Percentiles rank a stretch among this genome's conserved stretches.
Evolutionary conservation across 176 grass and related monocot species (phyloP).

Genomic region (Areca catechu): DNA sequence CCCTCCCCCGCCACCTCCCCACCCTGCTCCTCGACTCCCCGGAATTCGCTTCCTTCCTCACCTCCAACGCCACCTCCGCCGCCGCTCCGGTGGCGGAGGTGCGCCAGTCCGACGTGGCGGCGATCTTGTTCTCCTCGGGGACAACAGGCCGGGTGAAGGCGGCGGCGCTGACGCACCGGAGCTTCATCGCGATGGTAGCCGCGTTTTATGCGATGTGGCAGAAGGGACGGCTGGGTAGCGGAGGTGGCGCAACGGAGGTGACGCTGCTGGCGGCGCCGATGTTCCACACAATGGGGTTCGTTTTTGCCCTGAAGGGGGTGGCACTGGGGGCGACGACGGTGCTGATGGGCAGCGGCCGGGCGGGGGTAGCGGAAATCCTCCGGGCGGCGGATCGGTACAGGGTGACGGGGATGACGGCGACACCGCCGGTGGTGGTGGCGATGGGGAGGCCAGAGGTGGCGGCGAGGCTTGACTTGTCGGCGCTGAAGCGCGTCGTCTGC

Average conservation of each 20-base stretch:
- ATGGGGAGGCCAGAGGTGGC: conserved; percentile 11
- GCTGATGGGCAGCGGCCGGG: not conserved
- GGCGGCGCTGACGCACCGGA: conserved; percentile 24
- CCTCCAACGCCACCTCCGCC: not conserved
- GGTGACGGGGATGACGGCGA: conserved; percentile 11
- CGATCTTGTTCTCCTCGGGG: conserved; percentile 30
- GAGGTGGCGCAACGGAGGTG: not conserved
- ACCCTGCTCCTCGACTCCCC: not conserved
- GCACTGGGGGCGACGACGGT: conserved; percentile 21
- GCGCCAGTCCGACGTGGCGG: conserved; percentile 20
- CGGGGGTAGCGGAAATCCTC: conserved; percentile 7
- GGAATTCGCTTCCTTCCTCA: not conserved
- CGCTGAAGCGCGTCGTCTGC: conserved; percentile 16
- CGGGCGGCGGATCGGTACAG: conserved; percentile 16
- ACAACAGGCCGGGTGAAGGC: conserved; percentile 34
- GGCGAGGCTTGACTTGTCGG: not conserved
- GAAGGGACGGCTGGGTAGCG: not conserved
- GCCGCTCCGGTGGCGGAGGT: not conserved
- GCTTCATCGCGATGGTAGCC: conserved; percentile 23
- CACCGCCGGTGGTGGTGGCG: conserved; percentile 25
- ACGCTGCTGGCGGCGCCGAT: conserved; percentile 13
- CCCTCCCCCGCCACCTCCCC: not conserved
- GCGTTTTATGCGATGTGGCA: not conserved
- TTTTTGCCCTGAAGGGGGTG: conserved; percentile 10
- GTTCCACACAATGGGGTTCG: conserved; percentile 30